Base-by-base conservation (phyloP, 352 stramenopile species). In the Elongisporangium prolatum region DNA sequence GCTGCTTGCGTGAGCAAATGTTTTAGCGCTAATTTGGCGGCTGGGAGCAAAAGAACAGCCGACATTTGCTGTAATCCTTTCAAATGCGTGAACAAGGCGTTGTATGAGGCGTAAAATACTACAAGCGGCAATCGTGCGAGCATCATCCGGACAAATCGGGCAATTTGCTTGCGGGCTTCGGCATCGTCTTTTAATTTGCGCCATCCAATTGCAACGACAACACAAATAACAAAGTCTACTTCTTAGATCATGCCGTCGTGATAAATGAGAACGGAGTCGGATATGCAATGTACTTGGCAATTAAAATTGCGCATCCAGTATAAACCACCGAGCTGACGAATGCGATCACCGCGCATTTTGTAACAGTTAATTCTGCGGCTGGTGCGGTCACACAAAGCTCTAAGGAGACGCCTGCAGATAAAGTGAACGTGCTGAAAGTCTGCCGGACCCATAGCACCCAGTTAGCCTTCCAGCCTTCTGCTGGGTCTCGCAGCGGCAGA, bases 181-280 rank as follows among this genome's bases (percentile, higher is more conserved):
- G 28, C 1, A 13, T 40, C 28, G 28, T 40, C 4, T 2, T 14
- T 40, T 13, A 40, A 40, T 40, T 40, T 40, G 28, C 28, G 28
- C 9, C 28, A 9, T 2, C 28, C 28, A 9, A 40, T 40, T 14
- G 28, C 28, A 9, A 40, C 8, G 1, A 40, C 28, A 13, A 40
- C 28, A 13, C 28, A 40, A 2, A 40, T 13, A 40, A 40, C 28
- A 40, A 40, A 40, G 9, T 2, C 5, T 13, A 40, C 4, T 13
- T 40, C 28, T 9, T 9, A 40, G 9, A 40, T 40, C 9, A 40
- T 8, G 28, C 9, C 2, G 65, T 67, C 22, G 69, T 54, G 6
- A 58, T 48, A n/a, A 72, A 72, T 1, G 64, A 61, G 16, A 72
- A 72, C 14, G 65, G 61, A n/a, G 66, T 59, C 4, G 65, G 61